Percentiles rank a stretch among this genome's conserved stretches.
phyloP scores from a whole-genome alignment of 805 yeast genomes.

The Lachancea cidri region DNA sequence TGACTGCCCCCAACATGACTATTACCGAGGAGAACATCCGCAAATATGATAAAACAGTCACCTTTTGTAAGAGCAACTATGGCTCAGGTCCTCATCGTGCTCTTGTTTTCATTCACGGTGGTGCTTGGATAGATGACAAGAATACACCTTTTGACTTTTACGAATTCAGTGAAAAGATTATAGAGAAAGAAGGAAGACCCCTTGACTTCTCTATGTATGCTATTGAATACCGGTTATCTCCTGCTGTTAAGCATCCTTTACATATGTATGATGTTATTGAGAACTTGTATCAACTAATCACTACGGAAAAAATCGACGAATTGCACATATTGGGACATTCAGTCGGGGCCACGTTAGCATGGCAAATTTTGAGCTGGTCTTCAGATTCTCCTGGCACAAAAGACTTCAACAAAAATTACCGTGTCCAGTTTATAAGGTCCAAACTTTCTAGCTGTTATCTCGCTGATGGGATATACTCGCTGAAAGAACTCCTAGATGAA shows the following conservation, averaged over 20 bases:
- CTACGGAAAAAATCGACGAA: slow-evolving; percentile 22
- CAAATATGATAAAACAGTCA: slow-evolving; percentile 12
- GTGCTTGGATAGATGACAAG: slow-evolving; percentile 76
- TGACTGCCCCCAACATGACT: background rate
- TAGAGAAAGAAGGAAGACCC: slow-evolving; percentile 14
- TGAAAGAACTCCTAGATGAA: slow-evolving; percentile 47
- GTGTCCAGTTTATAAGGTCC: slow-evolving; percentile 10
- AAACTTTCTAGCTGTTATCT: slow-evolving; percentile 32
- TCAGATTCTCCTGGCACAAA: slow-evolving; percentile 14
- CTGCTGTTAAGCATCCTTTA: slow-evolving; percentile 54
- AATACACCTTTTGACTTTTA: slow-evolving; percentile 57
- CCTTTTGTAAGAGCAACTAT: slow-evolving; percentile 7
- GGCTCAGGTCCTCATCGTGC: slow-evolving; percentile 15
- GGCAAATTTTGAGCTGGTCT: slow-evolving; percentile 38
- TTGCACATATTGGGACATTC: slow-evolving; percentile 63
- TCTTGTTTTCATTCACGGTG: slow-evolving; percentile 72
- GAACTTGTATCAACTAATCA: slow-evolving; percentile 35
- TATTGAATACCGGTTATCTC: slow-evolving; percentile 63
- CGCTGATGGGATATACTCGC: slow-evolving; percentile 68
- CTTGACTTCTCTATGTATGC: slow-evolving; percentile 21
- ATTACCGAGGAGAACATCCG: background rate
- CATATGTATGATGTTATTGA: slow-evolving; percentile 52
- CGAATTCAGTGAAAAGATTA: slow-evolving; percentile 20
- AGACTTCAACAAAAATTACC: slow-evolving; percentile 1
- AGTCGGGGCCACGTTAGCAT: slow-evolving; percentile 66